These are phyloP conservation scores for Phytopythium ostracodes DNA, from an alignment of 352 stramenopile species.

Conservation along the genomic window DNA sequence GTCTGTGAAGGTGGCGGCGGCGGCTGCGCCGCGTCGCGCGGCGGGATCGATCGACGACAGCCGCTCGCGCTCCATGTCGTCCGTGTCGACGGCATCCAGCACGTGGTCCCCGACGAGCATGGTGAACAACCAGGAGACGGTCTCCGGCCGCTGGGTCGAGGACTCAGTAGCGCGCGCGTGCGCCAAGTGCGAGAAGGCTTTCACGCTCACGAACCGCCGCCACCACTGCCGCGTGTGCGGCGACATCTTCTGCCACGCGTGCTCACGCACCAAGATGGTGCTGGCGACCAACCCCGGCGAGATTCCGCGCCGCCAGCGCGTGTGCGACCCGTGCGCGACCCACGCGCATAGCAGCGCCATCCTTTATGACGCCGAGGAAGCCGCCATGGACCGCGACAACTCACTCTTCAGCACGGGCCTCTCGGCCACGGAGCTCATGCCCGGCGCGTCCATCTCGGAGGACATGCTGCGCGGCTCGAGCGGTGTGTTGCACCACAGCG, in stretches of 20 bases:
- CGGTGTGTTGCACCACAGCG: neutral
- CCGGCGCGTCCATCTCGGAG: constrained; percentile 19
- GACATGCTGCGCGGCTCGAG: constrained; percentile 13
- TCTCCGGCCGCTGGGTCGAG: constrained; percentile 69
- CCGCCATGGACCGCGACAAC: constrained; percentile 15
- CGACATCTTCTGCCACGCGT: constrained; percentile 80
- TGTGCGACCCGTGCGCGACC: constrained; percentile 63
- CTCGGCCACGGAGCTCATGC: constrained; percentile 22
- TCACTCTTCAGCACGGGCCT: constrained; percentile 29
- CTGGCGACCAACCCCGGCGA: constrained; percentile 62
- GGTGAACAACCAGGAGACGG: constrained; percentile 39
- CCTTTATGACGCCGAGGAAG: constrained; percentile 52
- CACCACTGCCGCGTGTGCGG: constrained; percentile 83
- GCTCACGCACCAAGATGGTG: constrained; percentile 76
- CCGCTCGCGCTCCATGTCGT: constrained; percentile 50
- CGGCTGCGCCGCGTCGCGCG: neutral
- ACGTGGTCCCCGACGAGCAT: constrained; percentile 55
- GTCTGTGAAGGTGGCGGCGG: constrained; percentile 17
- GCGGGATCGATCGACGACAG: neutral
- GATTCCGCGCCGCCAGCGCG: constrained; percentile 63
- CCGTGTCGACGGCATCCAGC: constrained; percentile 62
- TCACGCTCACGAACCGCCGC: constrained; percentile 72
- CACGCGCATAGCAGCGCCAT: constrained; percentile 64
- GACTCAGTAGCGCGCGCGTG: constrained; percentile 49
- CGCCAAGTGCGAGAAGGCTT: constrained; percentile 61